Conservation (phyloP, 352 stramenopile species). For the Phytopythium montanum region DNA sequence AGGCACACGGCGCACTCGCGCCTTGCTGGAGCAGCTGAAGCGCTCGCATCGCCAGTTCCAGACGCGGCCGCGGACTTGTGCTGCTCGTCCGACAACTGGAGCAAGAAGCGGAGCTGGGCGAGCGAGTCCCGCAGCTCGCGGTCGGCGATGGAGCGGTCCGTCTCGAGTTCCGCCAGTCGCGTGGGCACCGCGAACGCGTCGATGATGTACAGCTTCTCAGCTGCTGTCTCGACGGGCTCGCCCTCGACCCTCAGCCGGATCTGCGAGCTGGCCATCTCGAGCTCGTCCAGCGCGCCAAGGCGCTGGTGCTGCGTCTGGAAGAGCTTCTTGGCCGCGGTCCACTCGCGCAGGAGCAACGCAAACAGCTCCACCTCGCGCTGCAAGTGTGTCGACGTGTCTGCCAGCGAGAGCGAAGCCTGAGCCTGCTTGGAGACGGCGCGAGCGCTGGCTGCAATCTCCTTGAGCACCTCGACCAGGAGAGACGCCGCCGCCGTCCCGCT, state of each 20-base stretch:
- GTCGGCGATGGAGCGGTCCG: conserved; percentile 36
- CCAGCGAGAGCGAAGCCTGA: not conserved
- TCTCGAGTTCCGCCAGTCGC: conserved; percentile 35
- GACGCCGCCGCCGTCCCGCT: conserved; percentile 15
- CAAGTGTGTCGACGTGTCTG: conserved; percentile 24
- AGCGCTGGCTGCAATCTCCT: conserved; percentile 34
- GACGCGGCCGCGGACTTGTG: not conserved
- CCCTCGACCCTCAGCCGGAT: conserved; percentile 43
- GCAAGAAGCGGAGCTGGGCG: conserved; percentile 57
- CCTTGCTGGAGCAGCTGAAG: conserved; percentile 14
- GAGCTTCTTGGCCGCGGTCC: conserved; percentile 50
- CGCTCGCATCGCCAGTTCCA: not conserved
- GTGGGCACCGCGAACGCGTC: conserved; percentile 35
- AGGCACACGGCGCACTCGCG: conserved; percentile 76
- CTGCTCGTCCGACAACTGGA: conserved; percentile 35
- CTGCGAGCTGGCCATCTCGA: conserved; percentile 75
- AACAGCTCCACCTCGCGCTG: conserved; percentile 50
- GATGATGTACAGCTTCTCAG: conserved; percentile 59
- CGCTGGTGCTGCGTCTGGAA: conserved; percentile 69
- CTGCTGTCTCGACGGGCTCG: conserved; percentile 32
- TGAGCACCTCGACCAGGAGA: conserved; percentile 61
- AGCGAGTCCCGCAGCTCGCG: conserved; percentile 44
- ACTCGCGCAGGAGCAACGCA: conserved; percentile 43
- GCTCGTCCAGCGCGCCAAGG: conserved; percentile 67
- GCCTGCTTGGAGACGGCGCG: conserved; percentile 10